Conservation (phyloP, 148 eudicot genomes). For the Gaultheria prostrata region DNA sequence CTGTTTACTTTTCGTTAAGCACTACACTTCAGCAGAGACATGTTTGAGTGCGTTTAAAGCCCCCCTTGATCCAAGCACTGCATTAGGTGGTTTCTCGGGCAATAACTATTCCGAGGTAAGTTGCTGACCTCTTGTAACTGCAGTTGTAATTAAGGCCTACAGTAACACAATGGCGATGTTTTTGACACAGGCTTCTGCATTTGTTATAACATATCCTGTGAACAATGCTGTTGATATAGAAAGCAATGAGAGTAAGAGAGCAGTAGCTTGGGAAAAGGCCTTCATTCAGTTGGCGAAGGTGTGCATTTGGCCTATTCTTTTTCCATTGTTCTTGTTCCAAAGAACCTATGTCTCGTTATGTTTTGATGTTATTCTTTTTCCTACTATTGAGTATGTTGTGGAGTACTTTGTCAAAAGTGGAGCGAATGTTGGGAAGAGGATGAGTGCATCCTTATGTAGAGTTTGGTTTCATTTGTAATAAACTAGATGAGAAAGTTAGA, state of each 20-base stretch:
- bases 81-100: slow-evolving; percentile 88
- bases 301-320: slow-evolving; percentile 13
- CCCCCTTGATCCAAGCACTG: slow-evolving; percentile 97
- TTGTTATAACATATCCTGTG: slow-evolving; percentile 92
- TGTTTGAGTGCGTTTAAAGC: slow-evolving; percentile 96
- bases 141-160: slow-evolving; percentile 4
- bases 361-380: slow-evolving; percentile 11
- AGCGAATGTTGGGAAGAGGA: neutral
- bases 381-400: slow-evolving; percentile 10
- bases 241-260: slow-evolving; percentile 64
- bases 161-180: slow-evolving; percentile 21
- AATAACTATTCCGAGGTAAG: slow-evolving; percentile 89
- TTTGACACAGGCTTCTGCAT: slow-evolving; percentile 84
- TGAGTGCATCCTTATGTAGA: neutral
- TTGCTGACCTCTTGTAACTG: slow-evolving; percentile 18
- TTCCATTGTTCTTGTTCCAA: neutral
- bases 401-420: neutral
- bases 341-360: neutral
- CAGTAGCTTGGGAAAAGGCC: slow-evolving; percentile 92
- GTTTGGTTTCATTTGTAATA: neutral
- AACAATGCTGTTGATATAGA: slow-evolving; percentile 81
- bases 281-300: slow-evolving; percentile 93
- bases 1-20: slow-evolving; percentile 42
- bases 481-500: neutral
- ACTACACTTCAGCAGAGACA: slow-evolving; percentile 65